Evolutionary conservation across 805 yeast genomes (phyloP).

Genomic region (Hanseniaspora thailandica): DNA sequence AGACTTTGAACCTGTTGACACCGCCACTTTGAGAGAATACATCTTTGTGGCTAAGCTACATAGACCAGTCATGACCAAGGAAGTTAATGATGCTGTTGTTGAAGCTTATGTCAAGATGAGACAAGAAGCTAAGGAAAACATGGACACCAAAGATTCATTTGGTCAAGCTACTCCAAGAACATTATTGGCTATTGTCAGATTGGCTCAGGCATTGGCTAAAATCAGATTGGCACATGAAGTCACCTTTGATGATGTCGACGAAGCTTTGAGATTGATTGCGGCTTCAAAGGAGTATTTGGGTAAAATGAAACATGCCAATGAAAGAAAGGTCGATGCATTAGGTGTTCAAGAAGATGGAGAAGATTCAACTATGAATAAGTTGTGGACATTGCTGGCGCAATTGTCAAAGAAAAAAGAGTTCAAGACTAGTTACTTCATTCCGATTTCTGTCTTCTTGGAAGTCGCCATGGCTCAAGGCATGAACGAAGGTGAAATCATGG

Average conservation of each 20-base stretch:
- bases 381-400: conserved; percentile 54
- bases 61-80: conserved; percentile 74
- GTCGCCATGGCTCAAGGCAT: neutral
- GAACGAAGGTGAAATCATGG: neutral
- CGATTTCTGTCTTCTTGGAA: neutral
- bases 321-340: conserved; percentile 21
- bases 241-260: conserved; percentile 75
- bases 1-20: conserved; percentile 64
- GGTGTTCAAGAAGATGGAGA: conserved; percentile 35
- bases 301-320: conserved; percentile 37
- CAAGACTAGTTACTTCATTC: neutral
- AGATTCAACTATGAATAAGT: conserved; percentile 56
- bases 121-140: conserved; percentile 76
- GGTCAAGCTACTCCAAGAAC: conserved; percentile 95
- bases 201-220: conserved; percentile 90
- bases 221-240: conserved; percentile 69
- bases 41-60: conserved; percentile 73
- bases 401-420: conserved; percentile 35
- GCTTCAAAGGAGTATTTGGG: conserved; percentile 79
- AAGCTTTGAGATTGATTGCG: conserved; percentile 74
- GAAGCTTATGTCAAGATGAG: conserved; percentile 81
- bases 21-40: conserved; percentile 72
- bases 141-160: conserved; percentile 61
- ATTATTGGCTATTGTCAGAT: conserved; percentile 74
- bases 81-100: conserved; percentile 77